Evolutionary conservation across 176 grass and related monocot genomes (phyloP).

Genomic region (Cenchrus americanus): DNA sequence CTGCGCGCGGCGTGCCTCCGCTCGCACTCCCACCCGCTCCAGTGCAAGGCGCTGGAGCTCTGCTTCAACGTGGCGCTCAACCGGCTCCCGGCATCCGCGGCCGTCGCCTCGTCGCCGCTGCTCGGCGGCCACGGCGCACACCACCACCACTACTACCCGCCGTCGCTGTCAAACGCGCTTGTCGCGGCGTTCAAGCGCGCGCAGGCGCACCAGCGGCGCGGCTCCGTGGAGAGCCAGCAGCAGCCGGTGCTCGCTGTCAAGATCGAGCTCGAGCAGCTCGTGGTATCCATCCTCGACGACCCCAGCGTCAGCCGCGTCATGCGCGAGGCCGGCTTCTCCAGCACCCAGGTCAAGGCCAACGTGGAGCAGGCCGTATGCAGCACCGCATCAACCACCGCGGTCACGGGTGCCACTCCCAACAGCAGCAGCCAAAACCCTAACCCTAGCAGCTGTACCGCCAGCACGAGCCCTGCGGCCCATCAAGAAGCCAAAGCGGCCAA

Average conservation of each 20-base stretch:
- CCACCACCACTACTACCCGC: conserved; percentile 58
- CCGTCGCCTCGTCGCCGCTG: conserved; percentile 53
- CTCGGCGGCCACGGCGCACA: conserved; percentile 36
- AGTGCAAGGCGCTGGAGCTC: conserved; percentile 96
- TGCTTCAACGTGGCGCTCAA: conserved; percentile 98
- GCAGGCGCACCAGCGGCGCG: conserved; percentile 88
- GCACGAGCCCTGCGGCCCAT: conserved; percentile 27
- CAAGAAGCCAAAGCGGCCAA: conserved; percentile 56
- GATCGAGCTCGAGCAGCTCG: conserved; percentile 93
- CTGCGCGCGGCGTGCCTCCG: conserved; percentile 78
- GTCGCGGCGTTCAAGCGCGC: conserved; percentile 93
- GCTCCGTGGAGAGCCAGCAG: conserved; percentile 86
- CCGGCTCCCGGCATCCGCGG: conserved; percentile 70
- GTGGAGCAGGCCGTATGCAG: conserved; percentile 81
- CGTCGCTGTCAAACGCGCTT: conserved; percentile 88
- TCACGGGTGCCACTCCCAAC: not conserved
- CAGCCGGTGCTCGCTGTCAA: conserved; percentile 87
- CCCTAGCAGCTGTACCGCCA: conserved; percentile 43
- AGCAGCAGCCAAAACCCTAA: conserved; percentile 54
- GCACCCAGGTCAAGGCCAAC: conserved; percentile 86
- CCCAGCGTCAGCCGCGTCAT: conserved; percentile 95
- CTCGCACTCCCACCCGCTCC: conserved; percentile 87
- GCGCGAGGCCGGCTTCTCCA: conserved; percentile 98
- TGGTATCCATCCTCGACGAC: conserved; percentile 96
- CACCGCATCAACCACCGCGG: conserved; percentile 27